Evolutionary conservation across 768 basidiomycete genomes (phyloP).

Genomic region (Tricholoma bakamatsutake): DNA sequence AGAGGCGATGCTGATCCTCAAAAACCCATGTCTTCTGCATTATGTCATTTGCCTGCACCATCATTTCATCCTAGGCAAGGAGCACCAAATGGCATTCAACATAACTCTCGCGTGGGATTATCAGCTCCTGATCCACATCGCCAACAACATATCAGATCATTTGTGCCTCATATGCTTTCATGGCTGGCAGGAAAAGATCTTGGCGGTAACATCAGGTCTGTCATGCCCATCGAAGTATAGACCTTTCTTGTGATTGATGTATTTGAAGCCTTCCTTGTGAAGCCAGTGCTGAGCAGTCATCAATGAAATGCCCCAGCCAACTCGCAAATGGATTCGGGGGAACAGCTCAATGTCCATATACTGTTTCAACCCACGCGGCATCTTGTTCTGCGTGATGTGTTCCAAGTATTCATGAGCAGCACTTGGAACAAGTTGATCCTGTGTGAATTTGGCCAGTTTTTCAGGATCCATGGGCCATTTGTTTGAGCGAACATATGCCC

Average conservation of each 20-base stretch:
- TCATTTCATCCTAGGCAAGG: constrained; percentile 26
- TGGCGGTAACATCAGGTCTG: no score
- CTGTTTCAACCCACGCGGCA: constrained; percentile 19
- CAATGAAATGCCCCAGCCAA: constrained; percentile 18
- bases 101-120: constrained; percentile 12
- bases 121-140: constrained; percentile 11
- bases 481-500: constrained; percentile 2
- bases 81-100: constrained; percentile 19
- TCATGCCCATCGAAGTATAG: constrained; percentile 6
- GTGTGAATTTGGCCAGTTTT: constrained; percentile 16
- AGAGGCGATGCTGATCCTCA: constrained; percentile 16
- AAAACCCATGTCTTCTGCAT: constrained; percentile 1
- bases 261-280: not conserved
- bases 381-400: constrained; percentile 14
- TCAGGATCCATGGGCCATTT: constrained; percentile 9
- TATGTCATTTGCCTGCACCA: constrained; percentile 25
- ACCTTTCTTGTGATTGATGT: constrained; percentile 18
- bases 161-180: constrained; percentile 8
- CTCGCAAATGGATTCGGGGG: constrained; percentile 15
- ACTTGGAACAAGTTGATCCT: constrained; percentile 12
- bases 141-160: constrained; percentile 12
- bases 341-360: constrained; percentile 21
- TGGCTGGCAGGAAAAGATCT: constrained; percentile 4
- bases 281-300: constrained; percentile 19
- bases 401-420: constrained; percentile 14